Evolutionary conservation across 78 protist genomes (phyloP).

Genomic region (Monosiga brevicollis): DNA sequence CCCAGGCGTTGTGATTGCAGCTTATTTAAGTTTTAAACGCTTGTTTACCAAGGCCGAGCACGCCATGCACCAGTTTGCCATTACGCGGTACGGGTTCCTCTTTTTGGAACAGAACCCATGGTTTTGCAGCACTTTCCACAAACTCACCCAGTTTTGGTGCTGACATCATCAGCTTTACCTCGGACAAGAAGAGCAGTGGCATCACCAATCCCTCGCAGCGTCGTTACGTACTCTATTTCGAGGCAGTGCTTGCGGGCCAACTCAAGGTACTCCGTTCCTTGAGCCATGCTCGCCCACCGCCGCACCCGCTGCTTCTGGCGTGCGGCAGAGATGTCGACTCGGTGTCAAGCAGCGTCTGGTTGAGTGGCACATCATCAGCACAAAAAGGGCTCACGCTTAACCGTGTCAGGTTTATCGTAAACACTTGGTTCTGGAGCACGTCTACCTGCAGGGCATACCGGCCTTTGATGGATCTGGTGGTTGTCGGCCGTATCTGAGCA

Average conservation of each 20-base stretch:
- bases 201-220: constrained; percentile 3
- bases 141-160: too few species aligned
- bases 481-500: neutral
- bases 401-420: too few species aligned
- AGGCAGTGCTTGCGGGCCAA: neutral
- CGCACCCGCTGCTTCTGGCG: neutral
- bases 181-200: neutral
- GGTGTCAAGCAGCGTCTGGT: neutral
- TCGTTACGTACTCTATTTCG: neutral
- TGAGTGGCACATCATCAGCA: neutral
- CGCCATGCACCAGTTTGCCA: constrained; percentile 1
- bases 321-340: too few species aligned
- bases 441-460: neutral
- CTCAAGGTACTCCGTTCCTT: neutral
- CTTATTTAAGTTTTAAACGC: neutral
- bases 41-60: neutral
- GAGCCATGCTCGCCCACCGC: neutral
- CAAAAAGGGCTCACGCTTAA: neutral
- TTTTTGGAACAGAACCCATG: too few species aligned
- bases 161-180: too few species aligned
- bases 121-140: too few species aligned
- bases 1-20: neutral
- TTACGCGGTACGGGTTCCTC: neutral
- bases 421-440: neutral
- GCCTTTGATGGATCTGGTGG: neutral